Conservation (phyloP, 2,329 filamentous ascomycete species). For the Endocalyx cinctus region DNA sequence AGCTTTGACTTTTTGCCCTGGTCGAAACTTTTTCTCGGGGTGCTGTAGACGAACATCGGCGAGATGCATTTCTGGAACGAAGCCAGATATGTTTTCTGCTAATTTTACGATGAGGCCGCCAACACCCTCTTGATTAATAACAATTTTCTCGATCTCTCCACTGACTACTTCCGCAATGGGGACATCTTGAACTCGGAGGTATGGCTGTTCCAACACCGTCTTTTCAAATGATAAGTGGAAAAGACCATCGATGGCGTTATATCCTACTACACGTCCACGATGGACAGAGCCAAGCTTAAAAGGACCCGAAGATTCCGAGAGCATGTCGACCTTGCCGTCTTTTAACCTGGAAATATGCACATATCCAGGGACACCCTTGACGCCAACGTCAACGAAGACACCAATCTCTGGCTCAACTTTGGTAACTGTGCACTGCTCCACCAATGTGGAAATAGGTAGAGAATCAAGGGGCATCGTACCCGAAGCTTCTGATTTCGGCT, state of each 20-base stretch:
- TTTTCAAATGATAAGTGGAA: conserved; percentile 83
- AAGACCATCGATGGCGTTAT: conserved; percentile 80
- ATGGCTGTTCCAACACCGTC: conserved; percentile 78
- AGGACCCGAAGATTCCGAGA: conserved; percentile 71
- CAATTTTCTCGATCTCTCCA: conserved; percentile 77
- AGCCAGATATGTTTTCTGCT: conserved; percentile 81
- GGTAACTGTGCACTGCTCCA: conserved; percentile 74
- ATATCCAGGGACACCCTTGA: conserved; percentile 70
- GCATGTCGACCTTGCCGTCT: conserved; percentile 80
- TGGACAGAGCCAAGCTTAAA: conserved; percentile 77
- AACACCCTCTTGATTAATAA: conserved; percentile 74
- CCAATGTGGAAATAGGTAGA: conserved; percentile 67
- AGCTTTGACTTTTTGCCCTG: conserved; percentile 78
- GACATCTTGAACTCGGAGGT: conserved; percentile 87
- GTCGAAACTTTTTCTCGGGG: conserved; percentile 93
- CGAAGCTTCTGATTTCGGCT: conserved; percentile 36
- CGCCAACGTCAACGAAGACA: conserved; percentile 70
- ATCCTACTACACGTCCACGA: conserved; percentile 76
- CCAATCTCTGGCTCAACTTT: conserved; percentile 78
- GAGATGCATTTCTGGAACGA: conserved; percentile 83
- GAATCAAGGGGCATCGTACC: conserved; percentile 48
- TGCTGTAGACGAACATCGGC: conserved; percentile 84
- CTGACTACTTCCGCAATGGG: conserved; percentile 75
- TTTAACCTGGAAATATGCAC: conserved; percentile 92
- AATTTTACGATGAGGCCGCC: conserved; percentile 78